These are phyloP conservation scores for Candida albicans DNA, from an alignment of 1,139 yeast genomes.

Conservation along the genomic window DNA sequence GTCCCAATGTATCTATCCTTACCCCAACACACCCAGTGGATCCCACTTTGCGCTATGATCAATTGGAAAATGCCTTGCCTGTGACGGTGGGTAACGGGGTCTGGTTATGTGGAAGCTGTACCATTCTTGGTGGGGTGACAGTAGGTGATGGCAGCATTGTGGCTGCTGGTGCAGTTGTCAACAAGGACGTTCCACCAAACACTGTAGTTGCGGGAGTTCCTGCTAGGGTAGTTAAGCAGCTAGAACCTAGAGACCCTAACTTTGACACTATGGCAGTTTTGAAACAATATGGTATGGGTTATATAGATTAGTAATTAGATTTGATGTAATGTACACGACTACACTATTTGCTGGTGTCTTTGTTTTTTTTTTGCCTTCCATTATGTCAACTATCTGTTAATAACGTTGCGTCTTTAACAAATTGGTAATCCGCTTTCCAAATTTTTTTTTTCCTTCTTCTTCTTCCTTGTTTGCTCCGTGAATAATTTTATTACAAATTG, in stretches of 20 bases:
- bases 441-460: no score
- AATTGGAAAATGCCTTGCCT: constrained; percentile 55
- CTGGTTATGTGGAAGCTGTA: constrained; percentile 62
- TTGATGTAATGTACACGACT: not conserved
- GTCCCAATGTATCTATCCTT: constrained; percentile 61
- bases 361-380: not conserved
- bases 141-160: constrained; percentile 63
- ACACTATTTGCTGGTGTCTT: not conserved
- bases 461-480: no score
- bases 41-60: constrained; percentile 42
- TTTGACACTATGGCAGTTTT: constrained; percentile 13
- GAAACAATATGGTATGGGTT: constrained; percentile 13
- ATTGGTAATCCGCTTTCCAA: no score
- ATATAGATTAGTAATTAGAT: constrained; percentile 1
- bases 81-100: constrained; percentile 61
- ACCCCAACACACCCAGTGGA: constrained; percentile 68
- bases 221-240: constrained; percentile 45
- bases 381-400: not conserved
- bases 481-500: no score
- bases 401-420: no score
- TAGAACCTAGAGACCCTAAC: constrained; percentile 18
- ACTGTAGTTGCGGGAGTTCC: constrained; percentile 63
- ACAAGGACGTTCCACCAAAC: constrained; percentile 51
- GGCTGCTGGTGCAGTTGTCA: constrained; percentile 69
- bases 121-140: constrained; percentile 63